Base-by-base conservation (phyloP, 2,329 filamentous ascomycete genomes). In the Aspergillus pseudoviridinutans region DNA sequence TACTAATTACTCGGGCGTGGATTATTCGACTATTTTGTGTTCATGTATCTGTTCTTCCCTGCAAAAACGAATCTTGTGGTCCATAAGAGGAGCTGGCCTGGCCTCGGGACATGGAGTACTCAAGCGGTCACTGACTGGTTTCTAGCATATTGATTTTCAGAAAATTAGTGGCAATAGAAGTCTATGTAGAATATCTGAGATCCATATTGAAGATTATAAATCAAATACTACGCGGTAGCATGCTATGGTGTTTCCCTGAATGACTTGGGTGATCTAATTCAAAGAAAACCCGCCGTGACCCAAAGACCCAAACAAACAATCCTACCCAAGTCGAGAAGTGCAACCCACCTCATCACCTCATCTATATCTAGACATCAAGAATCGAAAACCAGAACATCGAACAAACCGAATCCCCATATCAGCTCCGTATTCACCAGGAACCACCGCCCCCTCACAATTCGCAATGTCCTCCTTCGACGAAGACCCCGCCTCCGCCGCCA, bases 401-500 rank as follows among this genome's bases (percentile, higher is more conserved):
- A 9, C 17, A 7, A 8, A 3, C 4, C n/a, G 42, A 24, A 4
- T 10, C 14, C 32, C n/a, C 12, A 46, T 14, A 46, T 46, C 44
- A 24, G 5, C 12, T 47, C 22, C 9, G 14, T 24, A 24, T 7
- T 24, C 12, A 5, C 24, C 10, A 24, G 10, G 24, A 47, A 25
- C 44, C 44, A 47, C 5, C n/a, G 12, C 8, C 3, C 24, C 32
- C 32, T 35, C 28, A 9, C 28, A 29, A 25, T 4, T 22, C 7
- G 24, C 8, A 5, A 47, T 47, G 44, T 51, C 38, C 17, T 50
- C 51, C 25, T 38, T 47, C 24, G 41, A 52, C 29, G 54, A 57
- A 12, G 51, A 57, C 29, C 59, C 56, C 20, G 10, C 51, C 10
- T 29, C 41, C 49, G 42, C 52, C 41, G 51, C 54, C 50, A 22